phyloP scores from a whole-genome alignment of 305 asterid species.

The Salvia sclarea region DNA sequence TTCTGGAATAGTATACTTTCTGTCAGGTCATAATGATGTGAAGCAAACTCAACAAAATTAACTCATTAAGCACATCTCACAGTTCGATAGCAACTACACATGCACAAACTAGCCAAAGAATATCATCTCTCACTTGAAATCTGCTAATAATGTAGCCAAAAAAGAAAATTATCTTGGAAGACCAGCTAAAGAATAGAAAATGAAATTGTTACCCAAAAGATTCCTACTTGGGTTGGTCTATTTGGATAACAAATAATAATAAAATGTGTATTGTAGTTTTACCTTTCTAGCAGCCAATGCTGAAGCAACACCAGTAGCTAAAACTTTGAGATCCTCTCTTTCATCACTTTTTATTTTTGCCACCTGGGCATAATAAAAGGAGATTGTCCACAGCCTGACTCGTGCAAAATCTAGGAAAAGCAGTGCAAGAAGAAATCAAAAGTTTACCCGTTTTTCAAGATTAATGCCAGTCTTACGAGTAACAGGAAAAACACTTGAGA shows the following conservation, averaged over 20 bases:
- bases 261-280: constrained; percentile 22
- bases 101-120: constrained; percentile 13
- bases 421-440: constrained; percentile 14
- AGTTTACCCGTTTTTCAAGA: constrained; percentile 93
- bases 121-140: constrained; percentile 2
- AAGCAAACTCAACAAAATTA: constrained; percentile 22
- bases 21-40: constrained; percentile 26
- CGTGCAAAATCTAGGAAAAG: constrained; percentile 20
- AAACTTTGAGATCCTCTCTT: constrained; percentile 97
- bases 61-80: constrained; percentile 19
- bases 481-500: constrained; percentile 89
- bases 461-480: constrained; percentile 98
- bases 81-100: constrained; percentile 6
- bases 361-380: constrained; percentile 54
- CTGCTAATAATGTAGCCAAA: neutral
- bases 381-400: constrained; percentile 24
- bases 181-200: constrained; percentile 14
- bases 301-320: constrained; percentile 97
- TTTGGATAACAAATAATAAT: constrained; percentile 18
- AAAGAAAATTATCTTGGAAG: neutral
- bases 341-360: constrained; percentile 97
- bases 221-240: constrained; percentile 3
- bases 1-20: constrained; percentile 18
- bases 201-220: constrained; percentile 9
- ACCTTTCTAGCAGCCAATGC: constrained; percentile 99